A percentile compares a stretch with the other conserved stretches of the same genome.
These are phyloP conservation scores for Silene uniflora DNA, from an alignment of 148 eudicot species.

Conservation along the genomic window DNA sequence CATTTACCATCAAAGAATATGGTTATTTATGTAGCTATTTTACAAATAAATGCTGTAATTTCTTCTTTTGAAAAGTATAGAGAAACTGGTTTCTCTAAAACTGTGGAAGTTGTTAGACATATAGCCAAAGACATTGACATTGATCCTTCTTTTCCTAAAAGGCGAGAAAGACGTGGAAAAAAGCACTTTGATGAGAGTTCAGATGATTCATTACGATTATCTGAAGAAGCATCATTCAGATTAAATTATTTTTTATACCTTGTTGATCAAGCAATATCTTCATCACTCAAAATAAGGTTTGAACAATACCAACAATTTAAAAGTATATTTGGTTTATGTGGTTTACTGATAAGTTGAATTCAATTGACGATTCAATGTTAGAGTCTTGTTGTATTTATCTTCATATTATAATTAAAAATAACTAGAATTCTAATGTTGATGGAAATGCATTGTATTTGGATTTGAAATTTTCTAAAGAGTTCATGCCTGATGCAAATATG, in stretches of 20 bases:
- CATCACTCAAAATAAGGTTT: slow-evolving; percentile 3
- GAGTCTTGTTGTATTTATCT: too few species aligned
- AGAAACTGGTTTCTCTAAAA: slow-evolving; percentile 17
- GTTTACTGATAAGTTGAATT: background rate
- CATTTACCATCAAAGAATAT: slow-evolving; percentile 2
- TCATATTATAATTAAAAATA: slow-evolving; percentile 11
- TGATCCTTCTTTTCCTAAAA: background rate
- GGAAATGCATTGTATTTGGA: background rate
- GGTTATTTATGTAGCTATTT: slow-evolving; percentile 7
- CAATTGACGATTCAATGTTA: slow-evolving; percentile 14
- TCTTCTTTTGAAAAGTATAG: slow-evolving; percentile 11
- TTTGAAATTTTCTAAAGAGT: background rate
- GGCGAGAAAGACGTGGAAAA: background rate
- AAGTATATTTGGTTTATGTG: slow-evolving; percentile 23
- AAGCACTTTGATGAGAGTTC: background rate
- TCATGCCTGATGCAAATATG: background rate
- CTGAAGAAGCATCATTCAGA: slow-evolving; percentile 23
- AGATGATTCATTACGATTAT: background rate
- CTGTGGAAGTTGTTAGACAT: slow-evolving; percentile 9
- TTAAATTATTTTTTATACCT: slow-evolving; percentile 7
- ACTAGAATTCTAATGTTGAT: slow-evolving; percentile 22
- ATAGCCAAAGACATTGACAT: slow-evolving; percentile 14
- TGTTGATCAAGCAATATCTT: background rate
- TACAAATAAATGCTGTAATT: background rate
- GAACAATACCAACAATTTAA: slow-evolving; percentile 24